A percentile compares a stretch with the other conserved stretches of the same genome.
phyloP scores from a whole-genome alignment of 306 rosid species.

The Gillenia trifoliata region DNA sequence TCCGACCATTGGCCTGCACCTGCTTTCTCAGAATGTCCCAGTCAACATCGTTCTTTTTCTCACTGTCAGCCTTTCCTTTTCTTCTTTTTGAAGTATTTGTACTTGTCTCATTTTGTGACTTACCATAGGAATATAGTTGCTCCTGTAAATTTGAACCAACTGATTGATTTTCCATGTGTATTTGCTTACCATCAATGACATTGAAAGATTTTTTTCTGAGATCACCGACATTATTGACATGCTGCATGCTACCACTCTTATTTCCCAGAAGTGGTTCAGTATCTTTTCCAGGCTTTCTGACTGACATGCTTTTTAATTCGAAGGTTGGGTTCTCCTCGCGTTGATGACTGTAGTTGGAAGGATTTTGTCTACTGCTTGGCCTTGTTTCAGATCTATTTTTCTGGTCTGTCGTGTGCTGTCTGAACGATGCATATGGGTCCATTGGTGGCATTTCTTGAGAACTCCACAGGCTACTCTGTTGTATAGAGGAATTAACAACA shows the following conservation, averaged over 20 bases:
- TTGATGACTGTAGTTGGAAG: conserved; percentile 27
- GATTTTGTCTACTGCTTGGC: conserved; percentile 20
- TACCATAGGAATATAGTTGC: conserved; percentile 25
- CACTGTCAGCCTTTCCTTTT: conserved; percentile 36
- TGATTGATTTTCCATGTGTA: conserved; percentile 21
- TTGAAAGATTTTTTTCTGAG: conserved; percentile 27
- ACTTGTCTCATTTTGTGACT: conserved; percentile 24
- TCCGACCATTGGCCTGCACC: conserved; percentile 33
- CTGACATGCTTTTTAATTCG: conserved; percentile 27
- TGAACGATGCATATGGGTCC: conserved; percentile 31
- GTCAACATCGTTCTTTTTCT: conserved; percentile 39
- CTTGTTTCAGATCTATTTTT: conserved; percentile 25
- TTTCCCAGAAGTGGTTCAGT: conserved; percentile 22
- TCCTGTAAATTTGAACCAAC: conserved; percentile 31
- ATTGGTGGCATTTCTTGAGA: conserved; percentile 32
- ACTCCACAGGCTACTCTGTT: conserved; percentile 26
- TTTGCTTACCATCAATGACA: conserved; percentile 22
- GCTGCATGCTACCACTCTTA: conserved; percentile 26
- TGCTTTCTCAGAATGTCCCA: conserved; percentile 83
- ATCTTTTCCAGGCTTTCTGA: conserved; percentile 26
- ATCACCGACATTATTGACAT: conserved; percentile 20
- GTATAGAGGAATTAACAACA: conserved; percentile 21
- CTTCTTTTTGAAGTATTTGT: conserved; percentile 41
- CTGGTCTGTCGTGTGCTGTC: conserved; percentile 31
- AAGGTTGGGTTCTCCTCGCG: conserved; percentile 27